These are phyloP conservation scores for carrot (Daucus carota) DNA, from an alignment of 129 eudicot species.

Conservation along the genomic window DNA sequence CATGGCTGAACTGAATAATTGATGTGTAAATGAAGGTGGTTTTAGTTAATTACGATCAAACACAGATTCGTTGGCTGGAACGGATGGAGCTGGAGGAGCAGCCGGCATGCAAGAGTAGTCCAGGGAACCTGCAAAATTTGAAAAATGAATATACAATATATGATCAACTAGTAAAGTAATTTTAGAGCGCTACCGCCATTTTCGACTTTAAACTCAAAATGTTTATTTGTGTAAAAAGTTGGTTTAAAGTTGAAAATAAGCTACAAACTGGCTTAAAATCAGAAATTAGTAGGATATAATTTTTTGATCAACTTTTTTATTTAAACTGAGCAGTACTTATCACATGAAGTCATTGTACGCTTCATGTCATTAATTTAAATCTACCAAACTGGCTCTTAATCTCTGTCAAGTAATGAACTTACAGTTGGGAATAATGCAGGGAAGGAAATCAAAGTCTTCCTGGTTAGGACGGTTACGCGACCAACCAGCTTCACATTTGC, in stretches of 20 bases:
- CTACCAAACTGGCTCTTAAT: no score
- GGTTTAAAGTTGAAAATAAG: no score
- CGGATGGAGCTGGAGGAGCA: slow-evolving; percentile 65
- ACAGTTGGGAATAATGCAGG: slow-evolving; percentile 84
- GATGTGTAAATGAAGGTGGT: not conserved
- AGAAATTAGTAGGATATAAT: no score
- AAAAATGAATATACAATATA: not conserved
- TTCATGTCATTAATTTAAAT: no score
- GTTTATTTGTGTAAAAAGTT: no score
- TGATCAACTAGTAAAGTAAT: not conserved
- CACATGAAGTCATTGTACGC: no score
- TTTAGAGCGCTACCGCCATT: no score
- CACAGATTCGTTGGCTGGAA: slow-evolving; percentile 46
- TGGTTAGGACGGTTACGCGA: slow-evolving; percentile 48
- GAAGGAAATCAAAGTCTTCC: slow-evolving; percentile 50
- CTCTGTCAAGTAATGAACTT: not conserved
- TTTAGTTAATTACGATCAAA: slow-evolving; percentile 56
- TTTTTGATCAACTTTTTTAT: no score
- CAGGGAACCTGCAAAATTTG: slow-evolving; percentile 40
- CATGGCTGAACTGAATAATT: not conserved
- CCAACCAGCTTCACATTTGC: slow-evolving; percentile 70
- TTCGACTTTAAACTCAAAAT: no score
- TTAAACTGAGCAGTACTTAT: no score
- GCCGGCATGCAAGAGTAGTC: slow-evolving; percentile 94
- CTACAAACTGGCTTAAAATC: no score